phyloP scores from a whole-genome alignment of 306 rosid species.

The Prosopis cineraria region DNA sequence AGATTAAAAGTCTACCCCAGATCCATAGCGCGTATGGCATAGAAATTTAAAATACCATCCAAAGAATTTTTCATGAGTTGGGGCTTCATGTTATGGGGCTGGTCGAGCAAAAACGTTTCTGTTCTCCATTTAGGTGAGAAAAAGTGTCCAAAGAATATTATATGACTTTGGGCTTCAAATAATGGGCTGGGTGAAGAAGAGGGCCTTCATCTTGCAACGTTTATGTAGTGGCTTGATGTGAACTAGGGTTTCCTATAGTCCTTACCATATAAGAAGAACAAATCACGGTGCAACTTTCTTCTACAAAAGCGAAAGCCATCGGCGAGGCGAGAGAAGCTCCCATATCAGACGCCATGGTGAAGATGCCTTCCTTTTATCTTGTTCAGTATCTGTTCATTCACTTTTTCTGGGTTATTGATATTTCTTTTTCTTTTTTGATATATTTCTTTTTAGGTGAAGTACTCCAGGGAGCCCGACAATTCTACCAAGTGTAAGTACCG shows the following conservation, averaged over 20 bases:
- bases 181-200: not conserved
- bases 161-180: not conserved
- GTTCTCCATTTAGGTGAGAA: no score
- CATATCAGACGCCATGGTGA: constrained; percentile 60
- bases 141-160: no score
- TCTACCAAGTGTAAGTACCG: constrained; percentile 74
- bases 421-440: not conserved
- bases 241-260: constrained; percentile 11
- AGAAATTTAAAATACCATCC: not conserved
- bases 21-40: not conserved
- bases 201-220: not conserved
- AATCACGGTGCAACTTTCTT: not conserved
- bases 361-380: no score
- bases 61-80: not conserved
- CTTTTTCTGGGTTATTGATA: not conserved
- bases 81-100: no score
- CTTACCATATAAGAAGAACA: not conserved
- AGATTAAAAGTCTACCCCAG: no score
- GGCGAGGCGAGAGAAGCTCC: constrained; percentile 14
- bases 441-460: constrained; percentile 64
- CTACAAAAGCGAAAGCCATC: not conserved
- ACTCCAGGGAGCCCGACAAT: constrained; percentile 92
- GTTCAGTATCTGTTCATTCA: not conserved
- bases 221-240: no score
- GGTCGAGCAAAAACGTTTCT: no score